Evolutionary conservation across 83 land plant species (phyloP).

Genomic region (Picea engelmannii): DNA sequence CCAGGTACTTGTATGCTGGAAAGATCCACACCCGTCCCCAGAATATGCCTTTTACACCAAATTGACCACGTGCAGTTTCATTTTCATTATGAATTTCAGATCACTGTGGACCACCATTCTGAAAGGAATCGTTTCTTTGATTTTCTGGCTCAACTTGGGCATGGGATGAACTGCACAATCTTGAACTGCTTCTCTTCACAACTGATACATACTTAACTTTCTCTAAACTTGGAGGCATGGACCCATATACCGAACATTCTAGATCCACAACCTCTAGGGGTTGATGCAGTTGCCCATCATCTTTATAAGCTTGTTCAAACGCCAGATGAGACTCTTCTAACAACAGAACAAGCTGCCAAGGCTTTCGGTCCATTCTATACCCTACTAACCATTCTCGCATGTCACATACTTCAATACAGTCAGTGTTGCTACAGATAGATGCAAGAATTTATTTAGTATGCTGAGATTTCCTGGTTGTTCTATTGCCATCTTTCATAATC

Average conservation of each 20-base stretch:
- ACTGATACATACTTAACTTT: slow-evolving; percentile 57
- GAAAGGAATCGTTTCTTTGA: slow-evolving; percentile 3
- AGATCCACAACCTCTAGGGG: slow-evolving; percentile 40
- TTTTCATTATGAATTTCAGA: slow-evolving; percentile 3
- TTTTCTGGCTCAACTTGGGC: slow-evolving; percentile 8
- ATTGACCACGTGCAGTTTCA: slow-evolving; percentile 10
- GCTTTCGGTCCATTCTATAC: slow-evolving; percentile 73
- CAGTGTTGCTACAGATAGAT: slow-evolving; percentile 91
- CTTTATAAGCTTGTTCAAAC: slow-evolving; percentile 94
- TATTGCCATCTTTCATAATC: slow-evolving; percentile 16
- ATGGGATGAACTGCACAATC: neutral
- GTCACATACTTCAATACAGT: slow-evolving; percentile 96
- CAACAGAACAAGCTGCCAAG: slow-evolving; percentile 87
- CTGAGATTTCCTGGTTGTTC: slow-evolving; percentile 13
- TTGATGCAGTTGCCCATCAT: slow-evolving; percentile 70
- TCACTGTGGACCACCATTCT: neutral
- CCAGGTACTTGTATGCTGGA: too few species aligned
- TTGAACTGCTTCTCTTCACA: slow-evolving; percentile 17
- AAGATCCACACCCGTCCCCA: slow-evolving; percentile 92
- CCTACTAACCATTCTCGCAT: slow-evolving; percentile 82
- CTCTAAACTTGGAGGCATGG: too few species aligned
- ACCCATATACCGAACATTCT: too few species aligned
- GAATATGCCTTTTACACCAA: slow-evolving; percentile 43
- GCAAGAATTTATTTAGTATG: slow-evolving; percentile 39
- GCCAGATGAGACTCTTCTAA: slow-evolving; percentile 97